Base-by-base conservation (phyloP, 2,329 filamentous ascomycete genomes). In the Trichophyton benhamiae region DNA sequence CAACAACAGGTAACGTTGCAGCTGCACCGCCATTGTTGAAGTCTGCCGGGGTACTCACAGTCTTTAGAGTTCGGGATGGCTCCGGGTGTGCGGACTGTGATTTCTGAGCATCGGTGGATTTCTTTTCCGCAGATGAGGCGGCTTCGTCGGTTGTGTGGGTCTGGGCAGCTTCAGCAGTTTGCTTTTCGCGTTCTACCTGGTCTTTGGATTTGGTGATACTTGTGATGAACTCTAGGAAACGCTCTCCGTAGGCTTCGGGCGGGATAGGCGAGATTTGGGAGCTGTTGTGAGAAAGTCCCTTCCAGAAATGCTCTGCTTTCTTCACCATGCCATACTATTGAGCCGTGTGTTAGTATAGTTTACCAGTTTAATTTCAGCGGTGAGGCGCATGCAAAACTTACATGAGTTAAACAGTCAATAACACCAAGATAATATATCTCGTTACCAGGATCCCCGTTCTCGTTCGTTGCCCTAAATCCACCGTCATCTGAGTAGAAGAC, bases 401-500 rank as follows among this genome's bases (percentile, higher is more conserved):
- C 91, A 73, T 96, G 90, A 68, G 94, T 99, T 69, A 99, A 79
- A 74, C 94, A 99, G 75, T 99, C 94, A 73, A 99, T 99, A 68
- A 99, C 95, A 41, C 94, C 95, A 6, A 99, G 83, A 72, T 99
- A 99, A 75, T 99, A 99, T 48, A 99, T 91, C 75, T 96, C 90
- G 60, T 96, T 89, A 1, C 87, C 91, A 1, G 88, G 84, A 15
- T 79, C 77, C 65, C 95, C 87, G 74, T 96, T 86, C 73, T 96
- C 91, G 70, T 96, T 91, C 0, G 94, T 97, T 11, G 94, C 92
- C 67, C 87, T 82, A 75, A 96, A 91, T 2, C 94, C 94, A 57
- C 94, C 94, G 70, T 97, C 92, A 67, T 97, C 92, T 62, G 87
- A 85, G 72, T 96, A 96, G 74, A 97, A 99, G 66, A 92, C 85